Percentiles rank a stretch among this genome's conserved stretches.
phyloP scores from a whole-genome alignment of 257 asterid species.

The Forsythia viridissima region DNA sequence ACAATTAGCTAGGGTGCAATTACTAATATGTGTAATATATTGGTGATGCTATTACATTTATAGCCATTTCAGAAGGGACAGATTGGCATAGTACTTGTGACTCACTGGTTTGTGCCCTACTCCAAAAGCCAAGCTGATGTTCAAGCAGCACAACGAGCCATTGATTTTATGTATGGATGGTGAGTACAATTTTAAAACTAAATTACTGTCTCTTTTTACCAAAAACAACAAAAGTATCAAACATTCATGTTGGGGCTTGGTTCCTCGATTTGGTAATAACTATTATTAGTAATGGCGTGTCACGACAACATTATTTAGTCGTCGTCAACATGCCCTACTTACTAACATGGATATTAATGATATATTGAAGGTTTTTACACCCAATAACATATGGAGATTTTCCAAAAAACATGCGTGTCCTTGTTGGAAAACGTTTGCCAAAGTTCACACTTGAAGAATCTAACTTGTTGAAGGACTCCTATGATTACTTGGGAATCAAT shows the following conservation, averaged over 20 bases:
- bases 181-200: slow-evolving; percentile 7
- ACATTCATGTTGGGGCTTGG: too few species aligned
- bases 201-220: too few species aligned
- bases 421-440: slow-evolving; percentile 49
- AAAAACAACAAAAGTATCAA: too few species aligned
- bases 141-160: slow-evolving; percentile 50
- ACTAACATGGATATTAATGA: too few species aligned
- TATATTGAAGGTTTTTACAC: slow-evolving; percentile 38
- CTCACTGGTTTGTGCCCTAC: slow-evolving; percentile 47
- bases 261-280: too few species aligned
- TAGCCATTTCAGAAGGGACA: slow-evolving; percentile 59
- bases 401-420: slow-evolving; percentile 42
- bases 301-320: too few species aligned
- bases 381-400: slow-evolving; percentile 53
- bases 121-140: slow-evolving; percentile 32
- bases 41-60: not conserved
- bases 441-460: slow-evolving; percentile 32
- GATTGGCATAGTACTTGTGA: slow-evolving; percentile 46
- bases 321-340: too few species aligned
- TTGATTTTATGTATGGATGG: slow-evolving; percentile 73
- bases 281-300: too few species aligned
- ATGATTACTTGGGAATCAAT: slow-evolving; percentile 58
- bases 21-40: not conserved
- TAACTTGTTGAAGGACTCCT: slow-evolving; percentile 44
- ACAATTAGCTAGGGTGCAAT: too few species aligned